These are phyloP conservation scores for Backusella luteola DNA, from an alignment of 192 early-diverging fungal genomes.

Conservation along the genomic window DNA sequence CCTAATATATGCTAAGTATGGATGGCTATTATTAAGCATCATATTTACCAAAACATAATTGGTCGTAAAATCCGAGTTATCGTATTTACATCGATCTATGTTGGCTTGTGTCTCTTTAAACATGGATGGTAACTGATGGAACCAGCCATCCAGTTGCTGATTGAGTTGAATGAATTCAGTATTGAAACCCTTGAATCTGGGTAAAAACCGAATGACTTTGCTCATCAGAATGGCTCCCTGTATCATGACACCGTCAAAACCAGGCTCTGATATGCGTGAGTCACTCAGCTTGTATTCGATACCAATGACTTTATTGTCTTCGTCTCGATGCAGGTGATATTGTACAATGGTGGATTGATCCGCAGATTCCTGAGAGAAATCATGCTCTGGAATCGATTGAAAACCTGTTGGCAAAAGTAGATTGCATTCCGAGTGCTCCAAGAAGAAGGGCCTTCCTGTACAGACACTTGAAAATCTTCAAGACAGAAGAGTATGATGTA, in stretches of 20 bases:
- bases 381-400: too few species aligned
- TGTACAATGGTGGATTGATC: not conserved
- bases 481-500: too few species aligned
- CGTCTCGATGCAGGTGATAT: not conserved
- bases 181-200: constrained; percentile 34
- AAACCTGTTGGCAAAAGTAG: constrained; percentile 41
- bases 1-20: not conserved
- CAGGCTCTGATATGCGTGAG: not conserved
- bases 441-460: constrained; percentile 44
- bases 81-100: constrained; percentile 20
- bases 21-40: too few species aligned
- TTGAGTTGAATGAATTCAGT: constrained; percentile 48
- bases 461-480: constrained; percentile 28
- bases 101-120: constrained; percentile 40
- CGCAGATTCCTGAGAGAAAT: not conserved
- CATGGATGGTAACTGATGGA: constrained; percentile 26
- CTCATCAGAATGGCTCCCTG: constrained; percentile 34
- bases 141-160: constrained; percentile 37
- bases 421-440: constrained; percentile 51
- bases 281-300: not conserved
- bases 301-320: not conserved
- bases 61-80: constrained; percentile 18
- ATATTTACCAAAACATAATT: constrained; percentile 6
- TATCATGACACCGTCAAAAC: not conserved
- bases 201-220: constrained; percentile 42